phyloP scores from a whole-genome alignment of 2,329 filamentous ascomycete genomes.

The Exophiala mesophila region DNA sequence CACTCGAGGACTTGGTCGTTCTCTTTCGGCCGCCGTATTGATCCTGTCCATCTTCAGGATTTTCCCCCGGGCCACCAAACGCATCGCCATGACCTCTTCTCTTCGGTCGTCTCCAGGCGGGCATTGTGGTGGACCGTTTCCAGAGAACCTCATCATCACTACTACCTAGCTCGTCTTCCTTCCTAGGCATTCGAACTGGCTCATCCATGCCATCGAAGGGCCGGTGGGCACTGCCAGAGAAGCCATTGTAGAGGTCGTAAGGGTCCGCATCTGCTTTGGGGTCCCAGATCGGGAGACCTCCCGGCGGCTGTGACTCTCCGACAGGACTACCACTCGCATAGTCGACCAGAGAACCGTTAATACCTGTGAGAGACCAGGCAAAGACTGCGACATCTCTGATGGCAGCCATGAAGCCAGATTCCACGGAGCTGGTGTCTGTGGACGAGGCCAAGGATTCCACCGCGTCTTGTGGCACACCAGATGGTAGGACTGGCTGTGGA shows the following conservation, averaged over 20 bases:
- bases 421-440: slow-evolving; percentile 33
- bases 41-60: slow-evolving; percentile 16
- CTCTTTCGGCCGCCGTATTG: slow-evolving; percentile 16
- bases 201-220: slow-evolving; percentile 12
- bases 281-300: slow-evolving; percentile 59
- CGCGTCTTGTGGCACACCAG: slow-evolving; percentile 9
- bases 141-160: slow-evolving; percentile 27
- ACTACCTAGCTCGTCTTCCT: slow-evolving; percentile 17
- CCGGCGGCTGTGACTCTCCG: slow-evolving; percentile 59
- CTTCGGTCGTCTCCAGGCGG: slow-evolving; percentile 24
- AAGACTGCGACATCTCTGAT: slow-evolving; percentile 86
- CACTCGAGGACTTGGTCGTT: slow-evolving; percentile 12
- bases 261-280: slow-evolving; percentile 30
- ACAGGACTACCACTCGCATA: slow-evolving; percentile 58
- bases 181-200: slow-evolving; percentile 2
- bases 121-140: slow-evolving; percentile 20
- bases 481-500: slow-evolving; percentile 53
- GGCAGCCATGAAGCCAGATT: slow-evolving; percentile 63
- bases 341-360: slow-evolving; percentile 67
- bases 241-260: slow-evolving; percentile 24
- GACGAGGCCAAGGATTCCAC: slow-evolving; percentile 32
- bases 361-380: slow-evolving; percentile 74
- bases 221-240: slow-evolving; percentile 24
- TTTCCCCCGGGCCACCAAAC: slow-evolving; percentile 20
- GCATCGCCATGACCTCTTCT: slow-evolving; percentile 24